These are phyloP conservation scores for Chlorella sp. DNA, from an alignment of 139 green algal species.

Conservation along the genomic window DNA sequence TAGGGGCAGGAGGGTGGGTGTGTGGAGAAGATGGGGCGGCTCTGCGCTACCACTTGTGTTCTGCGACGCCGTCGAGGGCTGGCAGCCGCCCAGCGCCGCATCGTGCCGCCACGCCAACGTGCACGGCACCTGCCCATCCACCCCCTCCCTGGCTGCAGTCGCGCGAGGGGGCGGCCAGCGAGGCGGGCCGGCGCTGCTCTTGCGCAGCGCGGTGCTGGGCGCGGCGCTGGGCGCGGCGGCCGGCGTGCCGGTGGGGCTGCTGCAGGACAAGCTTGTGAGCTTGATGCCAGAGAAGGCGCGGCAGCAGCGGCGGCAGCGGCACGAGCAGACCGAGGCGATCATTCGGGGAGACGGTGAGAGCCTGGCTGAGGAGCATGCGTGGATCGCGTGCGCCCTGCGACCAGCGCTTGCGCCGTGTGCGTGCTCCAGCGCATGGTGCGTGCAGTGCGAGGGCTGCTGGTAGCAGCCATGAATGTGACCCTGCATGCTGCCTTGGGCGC, in stretches of 20 bases:
- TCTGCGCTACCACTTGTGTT: background rate
- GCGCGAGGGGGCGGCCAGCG: constrained; percentile 28
- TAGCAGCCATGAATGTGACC: too few species aligned
- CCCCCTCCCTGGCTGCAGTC: background rate
- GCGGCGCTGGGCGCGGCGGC: constrained; percentile 34
- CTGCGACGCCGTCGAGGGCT: background rate
- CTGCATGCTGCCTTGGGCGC: too few species aligned
- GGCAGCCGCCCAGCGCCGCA: too few species aligned
- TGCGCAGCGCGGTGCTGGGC: constrained; percentile 35
- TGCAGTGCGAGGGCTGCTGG: too few species aligned
- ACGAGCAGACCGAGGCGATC: constrained; percentile 11
- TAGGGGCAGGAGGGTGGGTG: background rate
- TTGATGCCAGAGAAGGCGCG: constrained; percentile 24
- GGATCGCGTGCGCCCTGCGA: too few species aligned
- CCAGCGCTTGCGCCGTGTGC: too few species aligned
- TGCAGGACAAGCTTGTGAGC: constrained; percentile 37
- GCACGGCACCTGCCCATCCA: background rate
- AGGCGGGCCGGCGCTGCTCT: background rate
- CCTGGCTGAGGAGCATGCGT: too few species aligned
- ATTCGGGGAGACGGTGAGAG: constrained; percentile 13
- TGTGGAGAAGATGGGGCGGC: background rate
- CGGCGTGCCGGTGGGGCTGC: constrained; percentile 34
- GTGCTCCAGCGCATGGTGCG: too few species aligned
- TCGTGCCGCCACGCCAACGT: background rate
- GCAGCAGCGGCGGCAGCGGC: background rate